These are phyloP conservation scores for Sphaerobolus stellatus DNA, from an alignment of 1,284 basidiomycete genomes.

Conservation along the genomic window DNA sequence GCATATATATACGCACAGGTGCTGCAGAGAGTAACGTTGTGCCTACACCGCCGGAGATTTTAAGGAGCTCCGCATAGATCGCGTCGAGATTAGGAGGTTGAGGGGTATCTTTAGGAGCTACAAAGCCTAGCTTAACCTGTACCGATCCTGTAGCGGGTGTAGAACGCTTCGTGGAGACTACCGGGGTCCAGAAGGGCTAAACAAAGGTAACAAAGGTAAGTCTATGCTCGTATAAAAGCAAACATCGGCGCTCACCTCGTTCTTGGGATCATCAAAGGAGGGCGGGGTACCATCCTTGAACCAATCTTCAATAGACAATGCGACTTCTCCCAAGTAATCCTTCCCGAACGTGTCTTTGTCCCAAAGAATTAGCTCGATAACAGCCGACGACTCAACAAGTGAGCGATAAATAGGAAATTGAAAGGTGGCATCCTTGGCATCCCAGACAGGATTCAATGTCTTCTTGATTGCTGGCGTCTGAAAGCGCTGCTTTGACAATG, in stretches of 20 bases:
- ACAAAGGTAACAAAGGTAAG: conserved; percentile 1
- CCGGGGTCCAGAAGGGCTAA: conserved; percentile 52
- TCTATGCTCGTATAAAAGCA: not conserved
- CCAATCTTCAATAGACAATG: conserved; percentile 79
- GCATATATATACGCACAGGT: conserved; percentile 55
- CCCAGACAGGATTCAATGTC: conserved; percentile 74
- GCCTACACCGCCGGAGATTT: conserved; percentile 49
- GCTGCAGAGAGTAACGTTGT: conserved; percentile 73
- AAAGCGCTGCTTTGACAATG: conserved; percentile 62
- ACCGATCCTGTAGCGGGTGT: conserved; percentile 63
- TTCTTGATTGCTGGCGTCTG: conserved; percentile 82
- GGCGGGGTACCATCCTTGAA: conserved; percentile 55
- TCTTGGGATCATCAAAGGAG: conserved; percentile 55
- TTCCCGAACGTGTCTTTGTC: conserved; percentile 88
- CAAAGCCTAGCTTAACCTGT: conserved; percentile 77
- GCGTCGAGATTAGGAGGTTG: conserved; percentile 49
- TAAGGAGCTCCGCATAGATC: conserved; percentile 64
- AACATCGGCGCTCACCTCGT: conserved; percentile 45
- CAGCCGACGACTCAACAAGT: conserved; percentile 69
- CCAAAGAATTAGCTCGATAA: conserved; percentile 88
- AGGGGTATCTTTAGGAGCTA: conserved; percentile 38
- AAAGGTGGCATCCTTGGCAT: conserved; percentile 76
- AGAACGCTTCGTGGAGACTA: conserved; percentile 67
- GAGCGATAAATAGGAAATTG: conserved; percentile 82
- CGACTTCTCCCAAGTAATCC: conserved; percentile 91